Evolutionary conservation across 2,329 filamentous ascomycete species (phyloP), one percentile per base, ranked within the genome.

Genomic region (Colletotrichum karsti): DNA sequence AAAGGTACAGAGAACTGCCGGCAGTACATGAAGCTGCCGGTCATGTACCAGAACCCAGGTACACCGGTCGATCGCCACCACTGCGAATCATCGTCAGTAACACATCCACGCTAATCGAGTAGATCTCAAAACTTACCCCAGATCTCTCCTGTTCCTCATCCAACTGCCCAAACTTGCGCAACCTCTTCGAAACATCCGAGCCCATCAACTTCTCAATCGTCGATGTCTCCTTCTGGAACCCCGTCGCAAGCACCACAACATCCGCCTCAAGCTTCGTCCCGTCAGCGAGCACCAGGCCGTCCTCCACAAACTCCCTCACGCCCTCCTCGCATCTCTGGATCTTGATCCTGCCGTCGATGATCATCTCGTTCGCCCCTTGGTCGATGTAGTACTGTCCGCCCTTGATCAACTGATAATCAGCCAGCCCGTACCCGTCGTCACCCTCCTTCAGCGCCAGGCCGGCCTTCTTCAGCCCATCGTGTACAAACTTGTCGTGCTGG

Each of bases 331-430:
- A 71, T 7, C 68, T 55, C 10, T 75, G 74, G 10, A 83, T 72
- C 64, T 80, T 81, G 63, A 83, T 79, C 62, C 79, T 78, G 8
- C 82, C 81, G 28, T 81, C 78, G 22, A 78, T 72, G 57, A 84
- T 81, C 58, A 83, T 77, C 66, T 78, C 65, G 13, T 73, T 77
- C 15, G 74, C 75, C 1, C 81, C 82, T 20, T 81, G 78, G 59
- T 84, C 81, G 26, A 83, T 77, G 70, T 83, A 84, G 68, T 81
- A 83, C 13, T 79, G 77, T 3, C 82, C 81, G 1, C 77, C 78
- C 7, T 77, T 73, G 15, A 77, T 76, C 37, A 82, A 72, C 60
- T 82, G 79, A 44, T 79, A 77, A n/a, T 77, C 73, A 26, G 76
- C 76, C 12, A 82, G 73, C 4, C 79, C 77, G 7, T 72, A 72